Base-by-base conservation (phyloP, 495 filamentous ascomycete genomes). In the Xeromyces bisporus region DNA sequence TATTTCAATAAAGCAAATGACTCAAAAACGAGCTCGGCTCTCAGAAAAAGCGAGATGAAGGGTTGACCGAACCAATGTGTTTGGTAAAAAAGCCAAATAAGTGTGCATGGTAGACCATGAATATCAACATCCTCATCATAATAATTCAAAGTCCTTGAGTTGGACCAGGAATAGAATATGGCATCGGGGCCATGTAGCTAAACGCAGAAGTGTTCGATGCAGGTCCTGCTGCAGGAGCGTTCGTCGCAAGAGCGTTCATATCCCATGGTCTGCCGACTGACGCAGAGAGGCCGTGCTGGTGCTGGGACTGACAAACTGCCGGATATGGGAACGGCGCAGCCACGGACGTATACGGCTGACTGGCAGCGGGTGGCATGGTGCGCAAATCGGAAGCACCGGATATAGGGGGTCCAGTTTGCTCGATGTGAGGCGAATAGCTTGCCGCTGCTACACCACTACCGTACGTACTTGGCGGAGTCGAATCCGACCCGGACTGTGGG, bases 401-500 rank as follows among this genome's bases (percentile, higher is more conserved):
- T 38, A 55, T 17, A 1, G 46, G 35, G 6, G 36, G 25, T 15
- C 35, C 36, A 2, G 40, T 12, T 6, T 44, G 43, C 18, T 52
- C 42, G 2, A 47, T 26, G 5, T 49, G 43, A 23, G 52, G 37
- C 0, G 43, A 44, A 26, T 61, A 61, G 2, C 40, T 31, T 13
- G 53, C 34, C 1, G 45, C 40, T 10, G 37, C 31, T 18, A 58
- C 34, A 18, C 24, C 33, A 11, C 43, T 25, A 15, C 44, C 43
- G 29, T 64, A 64, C 15, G 42, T 46, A 31, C 38, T 54, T 3
- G 45, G 44, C 1, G 49, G 43, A 8, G 50, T 42, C 18, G 48
- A 42, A 13, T 62, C 60, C 6, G 60, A 55, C 8, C 58, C 44
- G 6, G 60, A 64, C 31, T 57, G 58, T 2, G 64, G 62, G 15